Base-by-base conservation (phyloP, 129 eudicot species). In the Flaveria trinervia region DNA sequence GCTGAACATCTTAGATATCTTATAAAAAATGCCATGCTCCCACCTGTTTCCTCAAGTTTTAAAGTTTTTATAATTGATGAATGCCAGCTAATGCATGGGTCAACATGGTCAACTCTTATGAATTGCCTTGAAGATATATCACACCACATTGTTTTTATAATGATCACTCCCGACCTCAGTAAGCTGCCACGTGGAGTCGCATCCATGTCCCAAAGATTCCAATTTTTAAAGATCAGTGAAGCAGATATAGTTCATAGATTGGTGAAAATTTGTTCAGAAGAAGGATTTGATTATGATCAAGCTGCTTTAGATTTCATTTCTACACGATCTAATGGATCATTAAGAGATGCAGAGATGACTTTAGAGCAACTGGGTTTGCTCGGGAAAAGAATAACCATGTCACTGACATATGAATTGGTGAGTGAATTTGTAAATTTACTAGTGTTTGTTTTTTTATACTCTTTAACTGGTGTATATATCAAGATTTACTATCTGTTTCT, bases 301-400 rank as follows among this genome's bases (percentile, higher is more conserved):
- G 87, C 61, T 62, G 99, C 97, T 72, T 83, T 95, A 50, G 86
- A 86, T 15, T 86, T 91, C 75, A 78, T 95, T 76, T 96, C 96
- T 72, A 61, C 81, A 54, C 92, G 84, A 84, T 89, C 99, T 22
- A 82, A 84, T 44, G 97, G 99, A 60, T 95, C 99, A 12, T 79
- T 95, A 17, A 84, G 97, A 55, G 99, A 91, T 54, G 96, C 97
- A 67, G 97, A 91, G 75, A 95, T 89, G 97, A 91, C 89, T 94
- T 87, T 95, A 70, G 99, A 95, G 81, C 99, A 95, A 80, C 85
- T 91, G 68, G 86, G 94, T 77, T 86, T 95, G 79, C 88, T 95
- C 15, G 96, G 97, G 49, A 95, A 84, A 85, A 83, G 83, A 70
- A 86, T 95, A 43, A 91, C 96, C 3, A 62, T 89, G 68, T 77